Conservation (phyloP, 2,329 filamentous ascomycete genomes). For the Thelonectria olida region DNA sequence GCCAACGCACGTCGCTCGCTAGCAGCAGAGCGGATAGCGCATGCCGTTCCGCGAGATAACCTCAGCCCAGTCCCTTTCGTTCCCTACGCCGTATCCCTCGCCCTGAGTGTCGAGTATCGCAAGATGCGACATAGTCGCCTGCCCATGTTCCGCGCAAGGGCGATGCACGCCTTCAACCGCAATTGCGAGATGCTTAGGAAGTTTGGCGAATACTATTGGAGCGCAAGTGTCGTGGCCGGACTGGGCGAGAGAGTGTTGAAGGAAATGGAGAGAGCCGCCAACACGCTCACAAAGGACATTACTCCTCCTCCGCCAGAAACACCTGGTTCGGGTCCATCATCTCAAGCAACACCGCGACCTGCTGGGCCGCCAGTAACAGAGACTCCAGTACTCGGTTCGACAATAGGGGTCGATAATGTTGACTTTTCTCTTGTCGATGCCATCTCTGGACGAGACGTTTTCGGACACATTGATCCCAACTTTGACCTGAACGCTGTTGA, state of each 20-base stretch:
- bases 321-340: conserved; percentile 28
- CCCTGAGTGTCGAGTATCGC: conserved; percentile 69
- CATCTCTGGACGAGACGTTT: conserved; percentile 61
- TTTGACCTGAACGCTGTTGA: conserved; percentile 65
- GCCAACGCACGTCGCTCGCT: conserved; percentile 67
- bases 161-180: conserved; percentile 62
- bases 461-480: conserved; percentile 63
- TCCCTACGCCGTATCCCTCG: conserved; percentile 69
- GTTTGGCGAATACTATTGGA: conserved; percentile 67
- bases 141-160: conserved; percentile 66
- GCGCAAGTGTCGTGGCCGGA: conserved; percentile 62
- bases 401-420: conserved; percentile 45
- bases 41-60: conserved; percentile 61
- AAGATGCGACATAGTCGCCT: conserved; percentile 71
- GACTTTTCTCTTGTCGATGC: conserved; percentile 55
- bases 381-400: conserved; percentile 38
- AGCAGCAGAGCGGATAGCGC: conserved; percentile 66
- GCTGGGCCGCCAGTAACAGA: conserved; percentile 35
- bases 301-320: conserved; percentile 39
- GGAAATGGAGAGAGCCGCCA: conserved; percentile 65
- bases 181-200: conserved; percentile 63
- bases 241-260: conserved; percentile 64
- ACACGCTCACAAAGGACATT: conserved; percentile 51
- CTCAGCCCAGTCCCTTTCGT: conserved; percentile 66
- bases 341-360: conserved; percentile 19